Conservation (phyloP, 257 asterid genomes). For the Solanum bulbocastanum region DNA sequence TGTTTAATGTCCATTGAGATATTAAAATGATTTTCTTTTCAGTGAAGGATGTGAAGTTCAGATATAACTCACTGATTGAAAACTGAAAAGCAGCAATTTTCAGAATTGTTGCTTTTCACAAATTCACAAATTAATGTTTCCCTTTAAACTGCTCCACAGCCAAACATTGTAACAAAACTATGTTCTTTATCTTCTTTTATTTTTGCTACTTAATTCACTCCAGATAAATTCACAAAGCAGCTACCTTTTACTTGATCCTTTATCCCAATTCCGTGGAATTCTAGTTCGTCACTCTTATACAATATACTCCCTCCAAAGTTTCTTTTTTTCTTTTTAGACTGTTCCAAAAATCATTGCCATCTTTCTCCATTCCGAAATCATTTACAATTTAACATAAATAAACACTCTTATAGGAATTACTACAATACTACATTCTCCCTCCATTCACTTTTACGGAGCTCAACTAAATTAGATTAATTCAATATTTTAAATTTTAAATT, state of each 20-base stretch:
- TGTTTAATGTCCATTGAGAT: background rate
- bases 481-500: too few species aligned
- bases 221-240: background rate
- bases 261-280: background rate
- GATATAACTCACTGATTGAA: background rate
- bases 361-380: background rate
- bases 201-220: background rate
- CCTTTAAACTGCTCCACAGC: background rate
- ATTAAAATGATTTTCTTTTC: background rate
- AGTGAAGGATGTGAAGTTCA: background rate
- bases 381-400: background rate
- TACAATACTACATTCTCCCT: background rate
- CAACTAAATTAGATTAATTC: background rate
- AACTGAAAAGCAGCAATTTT: background rate
- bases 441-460: background rate
- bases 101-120: background rate
- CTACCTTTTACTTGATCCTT: background rate
- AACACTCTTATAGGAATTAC: background rate
- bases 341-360: background rate
- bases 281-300: background rate
- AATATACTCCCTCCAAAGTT: background rate
- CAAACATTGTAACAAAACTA: background rate
- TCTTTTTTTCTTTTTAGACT: background rate
- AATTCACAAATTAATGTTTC: background rate
- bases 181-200: background rate